Percentiles rank a stretch among this genome's conserved stretches.
phyloP scores from a whole-genome alignment of 225 moss, liverwort and hornwort genomes.

The Pseudoscleropodium purum region DNA sequence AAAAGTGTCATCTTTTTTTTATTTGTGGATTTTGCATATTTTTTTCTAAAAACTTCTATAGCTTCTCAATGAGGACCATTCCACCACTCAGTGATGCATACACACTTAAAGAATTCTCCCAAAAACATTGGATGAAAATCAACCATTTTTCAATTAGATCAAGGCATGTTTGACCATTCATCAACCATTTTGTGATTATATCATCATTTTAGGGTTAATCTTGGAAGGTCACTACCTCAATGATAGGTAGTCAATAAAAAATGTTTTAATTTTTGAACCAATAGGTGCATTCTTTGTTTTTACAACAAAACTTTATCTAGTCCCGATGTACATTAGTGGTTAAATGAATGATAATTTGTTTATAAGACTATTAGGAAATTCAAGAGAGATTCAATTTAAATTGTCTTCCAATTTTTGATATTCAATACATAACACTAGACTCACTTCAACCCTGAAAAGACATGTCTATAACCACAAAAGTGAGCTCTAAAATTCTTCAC shows the following conservation, averaged over 20 bases:
- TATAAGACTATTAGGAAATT: neutral
- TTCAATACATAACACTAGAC: neutral
- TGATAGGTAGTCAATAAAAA: neutral
- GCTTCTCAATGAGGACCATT: rapidly evolving
- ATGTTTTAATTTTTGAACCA: neutral
- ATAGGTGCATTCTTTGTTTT: neutral
- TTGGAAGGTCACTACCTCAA: rapidly evolving
- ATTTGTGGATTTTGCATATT: neutral
- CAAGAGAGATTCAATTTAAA: neutral
- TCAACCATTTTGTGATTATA: neutral
- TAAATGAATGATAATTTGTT: neutral
- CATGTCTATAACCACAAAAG: neutral
- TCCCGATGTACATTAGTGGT: rapidly evolving
- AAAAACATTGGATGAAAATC: neutral
- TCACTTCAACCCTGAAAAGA: neutral
- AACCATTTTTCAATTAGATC: neutral
- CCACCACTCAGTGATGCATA: neutral
- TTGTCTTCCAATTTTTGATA: neutral
- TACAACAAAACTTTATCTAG: neutral
- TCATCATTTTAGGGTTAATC: rapidly evolving
- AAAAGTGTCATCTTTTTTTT: neutral
- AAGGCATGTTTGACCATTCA: neutral
- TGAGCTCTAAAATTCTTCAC: neutral
- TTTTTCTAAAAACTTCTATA: neutral
- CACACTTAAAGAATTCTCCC: rapidly evolving